phyloP scores from a whole-genome alignment of 2,329 filamentous ascomycete species.

The Teratosphaeria destructans region DNA sequence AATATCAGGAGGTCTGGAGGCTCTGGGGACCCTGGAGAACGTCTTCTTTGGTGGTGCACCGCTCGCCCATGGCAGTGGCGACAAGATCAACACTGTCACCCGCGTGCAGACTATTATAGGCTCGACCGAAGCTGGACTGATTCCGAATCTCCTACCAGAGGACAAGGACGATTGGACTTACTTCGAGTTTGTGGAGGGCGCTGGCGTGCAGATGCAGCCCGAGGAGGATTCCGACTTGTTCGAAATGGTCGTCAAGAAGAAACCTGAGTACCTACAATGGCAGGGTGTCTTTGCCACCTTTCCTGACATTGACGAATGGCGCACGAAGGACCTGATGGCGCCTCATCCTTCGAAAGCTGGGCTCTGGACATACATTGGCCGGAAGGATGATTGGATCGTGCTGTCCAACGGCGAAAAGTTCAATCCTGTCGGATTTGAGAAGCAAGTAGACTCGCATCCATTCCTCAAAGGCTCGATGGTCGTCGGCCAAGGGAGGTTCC shows the following conservation, averaged over 20 bases:
- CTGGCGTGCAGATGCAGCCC: conserved; percentile 1
- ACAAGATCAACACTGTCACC: background rate
- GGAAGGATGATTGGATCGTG: conserved; percentile 21
- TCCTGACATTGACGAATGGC: conserved; percentile 20
- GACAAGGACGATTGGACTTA: conserved; percentile 3
- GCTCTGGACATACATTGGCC: conserved; percentile 16
- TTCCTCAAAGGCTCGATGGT: conserved; percentile 22
- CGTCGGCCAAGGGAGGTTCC: conserved; percentile 21
- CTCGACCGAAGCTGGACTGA: conserved; percentile 2
- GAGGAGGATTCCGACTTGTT: conserved; percentile 1
- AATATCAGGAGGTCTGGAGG: background rate
- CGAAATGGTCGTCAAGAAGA: conserved; percentile 4
- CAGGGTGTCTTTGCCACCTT: conserved; percentile 12
- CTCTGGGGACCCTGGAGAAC: background rate
- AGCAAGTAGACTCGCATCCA: conserved; percentile 7
- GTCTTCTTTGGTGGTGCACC: conserved; percentile 4
- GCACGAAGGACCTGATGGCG: conserved; percentile 19
- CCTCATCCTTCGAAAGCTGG: conserved; percentile 16
- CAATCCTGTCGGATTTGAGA: conserved; percentile 13
- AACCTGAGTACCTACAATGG: background rate
- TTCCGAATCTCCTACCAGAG: background rate
- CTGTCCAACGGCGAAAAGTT: conserved; percentile 23
- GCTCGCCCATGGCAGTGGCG: background rate
- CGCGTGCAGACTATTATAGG: background rate
- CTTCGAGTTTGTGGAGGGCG: background rate